Conservation (phyloP, 805 yeast species). For the Monosporozyma servazzii region DNA sequence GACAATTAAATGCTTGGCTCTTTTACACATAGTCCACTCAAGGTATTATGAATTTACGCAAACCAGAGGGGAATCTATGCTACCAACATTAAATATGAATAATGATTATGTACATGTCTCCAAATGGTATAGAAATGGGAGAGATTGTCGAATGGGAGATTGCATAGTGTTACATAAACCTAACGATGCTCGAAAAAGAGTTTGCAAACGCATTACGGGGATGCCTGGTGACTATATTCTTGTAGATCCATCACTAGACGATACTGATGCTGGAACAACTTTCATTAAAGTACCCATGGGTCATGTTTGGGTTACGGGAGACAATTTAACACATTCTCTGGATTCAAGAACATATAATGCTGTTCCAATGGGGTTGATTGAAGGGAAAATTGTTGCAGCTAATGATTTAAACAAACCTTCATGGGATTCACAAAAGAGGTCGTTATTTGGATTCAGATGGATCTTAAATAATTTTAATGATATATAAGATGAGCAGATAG, state of each 20-base stretch:
- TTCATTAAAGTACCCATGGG: slow-evolving; percentile 82
- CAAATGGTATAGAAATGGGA: slow-evolving; percentile 53
- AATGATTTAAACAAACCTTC: slow-evolving; percentile 44
- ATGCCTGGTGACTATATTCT: slow-evolving; percentile 88
- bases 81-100: slow-evolving; percentile 71
- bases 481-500: neutral
- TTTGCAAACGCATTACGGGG: slow-evolving; percentile 89
- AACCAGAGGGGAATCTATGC: slow-evolving; percentile 90
- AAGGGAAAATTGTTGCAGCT: slow-evolving; percentile 79
- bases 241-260: slow-evolving; percentile 60
- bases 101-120: slow-evolving; percentile 75
- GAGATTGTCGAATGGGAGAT: slow-evolving; percentile 70
- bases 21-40: slow-evolving; percentile 56
- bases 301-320: slow-evolving; percentile 97
- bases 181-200: slow-evolving; percentile 72
- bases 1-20: slow-evolving; percentile 34
- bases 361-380: slow-evolving; percentile 80
- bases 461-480: slow-evolving; percentile 41
- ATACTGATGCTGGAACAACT: slow-evolving; percentile 27
- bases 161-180: slow-evolving; percentile 84
- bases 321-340: slow-evolving; percentile 74
- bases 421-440: slow-evolving; percentile 21
- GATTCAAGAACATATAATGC: slow-evolving; percentile 87
- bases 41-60: slow-evolving; percentile 66
- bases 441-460: slow-evolving; percentile 46